Base-by-base conservation (phyloP, 73 alveolate genomes). In the Blepharisma japonicum region DNA sequence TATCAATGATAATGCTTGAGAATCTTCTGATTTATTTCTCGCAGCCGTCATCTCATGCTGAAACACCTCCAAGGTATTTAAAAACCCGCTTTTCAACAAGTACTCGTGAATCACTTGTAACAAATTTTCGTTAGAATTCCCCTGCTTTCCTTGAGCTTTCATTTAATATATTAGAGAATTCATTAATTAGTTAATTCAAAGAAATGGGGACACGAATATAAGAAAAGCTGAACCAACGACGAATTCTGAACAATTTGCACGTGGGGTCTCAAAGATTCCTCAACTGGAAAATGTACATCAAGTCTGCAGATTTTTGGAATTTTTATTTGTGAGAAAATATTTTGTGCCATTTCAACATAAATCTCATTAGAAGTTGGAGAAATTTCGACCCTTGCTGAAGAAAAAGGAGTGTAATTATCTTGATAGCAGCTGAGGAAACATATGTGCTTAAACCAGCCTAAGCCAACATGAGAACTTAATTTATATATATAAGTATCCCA, bases 341-440 rank as follows among this genome's bases (percentile, higher is more conserved):
- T 90, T 46, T 82, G 79, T 11, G 98, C 98, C 99, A 96, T 96
- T 51, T 90, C 71, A 67, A 89, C 91, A 83, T 96, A 96, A 61
- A 61, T 14, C 47, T 66, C 71, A 89, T 91, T 5, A 32, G 96
- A 94, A 81, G 84, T 87, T 55, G 90, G 80, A 55, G 92, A 87
- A 55, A 92, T 83, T 84, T 96, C 90, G 11, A 96, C 92, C 79
- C 99, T 86, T 6, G 98, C 98, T 27, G 97, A 86, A 68, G 94
- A 98, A 85, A 89, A 96, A 27, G 99, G 99, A 23, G 99, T 96
- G 87, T 96, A 96, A 80, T 85, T 88, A 81, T 96, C 99, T 85
- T 96, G 93, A 79, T 87, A 92, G 23, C 96, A 83, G 55, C 97
- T 80, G n/a, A 96, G 88, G 50, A 96, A 93, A 79, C 90, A 91